Conservation (phyloP, 2,329 filamentous ascomycete species). For the Acephala macrosclerotiorum region DNA sequence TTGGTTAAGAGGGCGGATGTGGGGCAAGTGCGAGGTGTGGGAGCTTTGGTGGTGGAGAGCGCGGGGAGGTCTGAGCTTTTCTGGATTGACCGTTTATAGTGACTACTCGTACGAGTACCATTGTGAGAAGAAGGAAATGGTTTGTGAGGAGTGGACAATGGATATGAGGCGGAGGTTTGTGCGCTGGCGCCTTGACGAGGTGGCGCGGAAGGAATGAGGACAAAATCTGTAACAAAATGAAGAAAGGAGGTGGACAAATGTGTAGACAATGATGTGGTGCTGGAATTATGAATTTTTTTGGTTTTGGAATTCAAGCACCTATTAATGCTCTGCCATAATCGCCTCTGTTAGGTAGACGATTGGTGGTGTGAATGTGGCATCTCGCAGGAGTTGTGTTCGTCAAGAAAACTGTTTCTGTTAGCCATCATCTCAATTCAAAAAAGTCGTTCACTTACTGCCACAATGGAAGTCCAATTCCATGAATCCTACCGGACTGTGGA, state of each 20-base stretch:
- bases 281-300: neutral
- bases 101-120: neutral
- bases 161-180: no score
- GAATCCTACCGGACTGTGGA: constrained; percentile 78
- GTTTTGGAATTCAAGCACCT: constrained; percentile 4
- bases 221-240: neutral
- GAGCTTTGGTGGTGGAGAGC: no score
- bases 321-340: constrained; percentile 69
- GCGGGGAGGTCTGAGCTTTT: no score
- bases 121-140: no score
- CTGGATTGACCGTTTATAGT: neutral
- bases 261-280: neutral
- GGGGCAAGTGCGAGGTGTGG: neutral
- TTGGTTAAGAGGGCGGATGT: neutral
- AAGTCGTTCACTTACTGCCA: constrained; percentile 54
- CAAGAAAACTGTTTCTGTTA: constrained; percentile 64
- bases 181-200: neutral
- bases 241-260: neutral
- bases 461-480: constrained; percentile 84
- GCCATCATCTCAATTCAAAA: constrained; percentile 3
- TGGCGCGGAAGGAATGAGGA: neutral
- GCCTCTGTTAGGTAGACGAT: constrained; percentile 76
- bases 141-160: no score
- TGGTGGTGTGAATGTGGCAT: constrained; percentile 80
- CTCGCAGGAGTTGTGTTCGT: constrained; percentile 76